Evolutionary conservation across 257 asterid genomes (phyloP).

Genomic region (Ophiorrhiza pumila): DNA sequence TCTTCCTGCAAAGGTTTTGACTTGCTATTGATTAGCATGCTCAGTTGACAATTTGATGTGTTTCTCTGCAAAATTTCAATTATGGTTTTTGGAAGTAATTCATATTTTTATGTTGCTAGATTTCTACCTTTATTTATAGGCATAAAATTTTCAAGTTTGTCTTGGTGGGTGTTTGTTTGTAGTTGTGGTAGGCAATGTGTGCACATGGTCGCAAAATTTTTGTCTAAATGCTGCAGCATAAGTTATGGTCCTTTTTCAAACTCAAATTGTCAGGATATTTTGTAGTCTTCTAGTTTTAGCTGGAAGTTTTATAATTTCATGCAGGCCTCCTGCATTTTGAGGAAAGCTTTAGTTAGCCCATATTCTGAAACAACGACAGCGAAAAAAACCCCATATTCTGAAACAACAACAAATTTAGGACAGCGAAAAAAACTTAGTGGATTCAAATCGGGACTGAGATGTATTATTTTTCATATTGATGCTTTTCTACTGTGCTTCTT

Average conservation of each 20-base stretch:
- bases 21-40: conserved; percentile 9
- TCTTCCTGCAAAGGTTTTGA: neutral
- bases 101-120: neutral
- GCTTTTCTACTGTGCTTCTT: neutral
- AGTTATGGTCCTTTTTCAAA: neutral
- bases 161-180: neutral
- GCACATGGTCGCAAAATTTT: neutral
- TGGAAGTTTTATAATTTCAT: neutral
- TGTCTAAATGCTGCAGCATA: neutral
- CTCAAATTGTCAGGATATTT: neutral
- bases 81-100: neutral
- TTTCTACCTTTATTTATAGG: neutral
- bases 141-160: neutral
- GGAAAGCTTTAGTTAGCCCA: neutral
- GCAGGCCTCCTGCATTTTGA: neutral
- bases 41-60: neutral
- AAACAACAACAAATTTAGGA: neutral
- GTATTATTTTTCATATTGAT: neutral
- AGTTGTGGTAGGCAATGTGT: neutral
- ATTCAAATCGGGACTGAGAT: neutral
- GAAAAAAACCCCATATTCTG: neutral
- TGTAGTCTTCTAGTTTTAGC: neutral
- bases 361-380: neutral
- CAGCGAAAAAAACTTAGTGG: neutral
- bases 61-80: neutral